Evolutionary conservation across 805 yeast genomes (phyloP), one percentile per base, ranked within the genome.

Genomic region (Monosporozyma yasuniensis): DNA sequence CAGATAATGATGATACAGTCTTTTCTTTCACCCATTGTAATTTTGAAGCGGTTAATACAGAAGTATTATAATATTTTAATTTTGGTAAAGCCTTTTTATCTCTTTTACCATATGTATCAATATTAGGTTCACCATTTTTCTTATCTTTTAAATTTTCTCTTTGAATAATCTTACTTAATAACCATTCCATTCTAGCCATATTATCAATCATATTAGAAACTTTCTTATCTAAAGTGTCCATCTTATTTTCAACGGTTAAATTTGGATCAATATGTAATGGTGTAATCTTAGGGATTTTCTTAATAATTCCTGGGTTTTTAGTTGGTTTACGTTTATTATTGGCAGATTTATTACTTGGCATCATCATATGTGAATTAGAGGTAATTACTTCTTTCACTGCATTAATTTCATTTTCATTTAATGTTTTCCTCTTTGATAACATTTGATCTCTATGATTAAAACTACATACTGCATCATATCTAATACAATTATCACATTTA

Each of bases 401-500:
- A 14, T 7, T 14, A 5, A 32, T 32, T 32, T 32, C 35, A 14
- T 16, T 32, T 14, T 32, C 35, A 32, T 16, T 32, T 32, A 32
- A 32, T 32, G 35, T 32, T 14, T 35, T 41, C 42, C 42, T 32
- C 21, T 23, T 21, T 37, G 22, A 14, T 5, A 11, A 16, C 8
- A 25, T 9, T 6, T 37, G 55, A 12, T 60, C 58, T 35, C 58
- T 57, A 47, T 59, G 56, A 19, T 53, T 51, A 46, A 64, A 64
- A 2, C 59, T 57, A 49, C 68, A 64, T 3, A 46, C 49, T 4
- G 57, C 50, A 22, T 55, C 50, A 45, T 56, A 62, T 44, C 59
- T 64, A 14, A 51, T 51, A 53, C 68, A 64, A 51, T 63, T 63
- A 19, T 55, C 47, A 50, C 68, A 64, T 52, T 58, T 61, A 10